Conservation (phyloP, 805 yeast genomes). For the Yarrowia osloensis region DNA sequence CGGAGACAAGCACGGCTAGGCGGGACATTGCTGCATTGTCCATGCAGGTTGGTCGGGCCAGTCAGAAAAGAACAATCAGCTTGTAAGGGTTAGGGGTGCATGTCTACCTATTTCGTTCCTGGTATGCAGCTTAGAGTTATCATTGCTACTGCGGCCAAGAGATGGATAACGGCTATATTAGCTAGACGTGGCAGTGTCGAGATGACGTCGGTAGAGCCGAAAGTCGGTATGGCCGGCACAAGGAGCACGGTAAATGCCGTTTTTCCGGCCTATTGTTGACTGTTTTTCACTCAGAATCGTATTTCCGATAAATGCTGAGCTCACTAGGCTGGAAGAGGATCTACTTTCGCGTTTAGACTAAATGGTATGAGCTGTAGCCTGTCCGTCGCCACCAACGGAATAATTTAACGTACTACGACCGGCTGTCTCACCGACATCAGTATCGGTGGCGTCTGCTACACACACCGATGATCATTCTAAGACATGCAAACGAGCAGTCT, state of each 20-base stretch:
- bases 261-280: neutral
- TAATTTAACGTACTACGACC: neutral
- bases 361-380: neutral
- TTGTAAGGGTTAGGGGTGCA: slow-evolving; percentile 21
- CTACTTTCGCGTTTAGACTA: neutral
- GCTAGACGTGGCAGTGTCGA: neutral
- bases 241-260: neutral
- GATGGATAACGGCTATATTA: slow-evolving; percentile 10
- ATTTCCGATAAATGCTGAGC: neutral
- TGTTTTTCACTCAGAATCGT: no score
- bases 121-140: slow-evolving; percentile 28
- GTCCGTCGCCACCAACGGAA: slow-evolving; percentile 5
- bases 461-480: neutral
- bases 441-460: neutral
- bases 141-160: slow-evolving; percentile 29
- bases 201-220: neutral
- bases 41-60: slow-evolving; percentile 9
- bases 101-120: neutral
- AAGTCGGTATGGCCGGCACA: neutral
- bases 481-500: neutral
- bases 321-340: neutral
- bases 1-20: neutral
- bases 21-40: slow-evolving; percentile 27
- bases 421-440: neutral
- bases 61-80: slow-evolving; percentile 10